Conservation (phyloP, 108 stramenopile species). For the Cyclostephanos tholiformis region DNA sequence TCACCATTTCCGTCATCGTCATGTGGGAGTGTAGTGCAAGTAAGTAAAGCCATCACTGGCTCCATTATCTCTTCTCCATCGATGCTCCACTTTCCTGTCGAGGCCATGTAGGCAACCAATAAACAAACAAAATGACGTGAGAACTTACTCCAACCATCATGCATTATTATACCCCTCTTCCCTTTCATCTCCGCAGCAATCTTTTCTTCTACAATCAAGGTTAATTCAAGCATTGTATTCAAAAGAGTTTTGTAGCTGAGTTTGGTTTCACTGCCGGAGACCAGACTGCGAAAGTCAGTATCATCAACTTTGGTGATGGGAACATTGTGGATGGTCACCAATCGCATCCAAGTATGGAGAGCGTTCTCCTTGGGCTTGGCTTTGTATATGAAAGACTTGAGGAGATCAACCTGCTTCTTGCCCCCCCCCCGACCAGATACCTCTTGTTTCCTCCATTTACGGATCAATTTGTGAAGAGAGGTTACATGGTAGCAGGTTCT, state of each 20-base stretch:
- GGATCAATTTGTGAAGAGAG: no score
- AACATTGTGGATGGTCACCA: neutral
- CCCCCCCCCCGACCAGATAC: no score
- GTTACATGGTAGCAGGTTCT: no score
- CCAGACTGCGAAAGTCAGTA: neutral
- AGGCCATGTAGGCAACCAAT: neutral
- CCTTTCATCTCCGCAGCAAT: neutral
- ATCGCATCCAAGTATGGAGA: neutral
- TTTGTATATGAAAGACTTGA: no score
- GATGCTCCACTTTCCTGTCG: neutral
- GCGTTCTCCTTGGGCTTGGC: no score
- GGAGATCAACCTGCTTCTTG: no score
- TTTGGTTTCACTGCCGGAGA: neutral
- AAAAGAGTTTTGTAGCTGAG: neutral
- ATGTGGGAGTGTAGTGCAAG: neutral
- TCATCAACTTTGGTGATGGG: neutral
- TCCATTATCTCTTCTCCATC: neutral
- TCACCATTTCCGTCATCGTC: neutral
- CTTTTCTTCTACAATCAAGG: neutral
- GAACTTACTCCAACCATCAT: constrained; percentile 11
- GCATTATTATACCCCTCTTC: neutral
- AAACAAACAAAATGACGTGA: constrained; percentile 1
- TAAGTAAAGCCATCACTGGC: neutral
- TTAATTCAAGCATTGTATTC: neutral
- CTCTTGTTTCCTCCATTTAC: no score